Percentiles rank a stretch among this genome's conserved stretches.
These are phyloP conservation scores for Cercospora beticola DNA, from an alignment of 2,329 filamentous ascomycete species.

Conservation along the genomic window DNA sequence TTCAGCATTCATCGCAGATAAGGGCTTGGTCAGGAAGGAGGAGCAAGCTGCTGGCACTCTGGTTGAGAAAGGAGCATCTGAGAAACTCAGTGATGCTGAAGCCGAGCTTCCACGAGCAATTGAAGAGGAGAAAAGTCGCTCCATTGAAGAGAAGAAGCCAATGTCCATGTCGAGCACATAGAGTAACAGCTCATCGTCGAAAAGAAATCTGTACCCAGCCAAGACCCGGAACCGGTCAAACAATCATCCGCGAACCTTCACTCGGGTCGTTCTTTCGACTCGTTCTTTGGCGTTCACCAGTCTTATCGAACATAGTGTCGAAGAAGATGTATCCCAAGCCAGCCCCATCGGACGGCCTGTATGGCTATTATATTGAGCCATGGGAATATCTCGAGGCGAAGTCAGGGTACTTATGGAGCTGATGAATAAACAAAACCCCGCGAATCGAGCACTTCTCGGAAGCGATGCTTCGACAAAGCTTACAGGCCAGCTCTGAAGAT, in stretches of 20 bases:
- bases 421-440: background rate
- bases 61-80: background rate
- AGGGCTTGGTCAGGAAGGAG: constrained; percentile 30
- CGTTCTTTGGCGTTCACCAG: too few species aligned
- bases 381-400: background rate
- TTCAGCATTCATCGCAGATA: constrained; percentile 51
- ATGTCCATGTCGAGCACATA: background rate
- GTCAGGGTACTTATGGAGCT: background rate
- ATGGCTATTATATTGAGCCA: background rate
- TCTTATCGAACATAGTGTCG: too few species aligned
- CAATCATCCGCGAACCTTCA: too few species aligned
- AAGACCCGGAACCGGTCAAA: too few species aligned
- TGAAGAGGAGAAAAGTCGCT: background rate
- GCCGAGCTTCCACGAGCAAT: background rate
- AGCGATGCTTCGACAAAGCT: background rate
- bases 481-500: background rate
- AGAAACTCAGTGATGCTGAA: background rate
- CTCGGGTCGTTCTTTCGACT: too few species aligned
- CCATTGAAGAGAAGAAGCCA: background rate
- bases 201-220: too few species aligned
- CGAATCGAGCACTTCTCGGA: background rate
- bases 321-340: too few species aligned
- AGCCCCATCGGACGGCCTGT: background rate
- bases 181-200: background rate
- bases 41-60: constrained; percentile 19